These are phyloP conservation scores for Solanum chaucha DNA, from an alignment of 257 asterid species.

Conservation along the genomic window DNA sequence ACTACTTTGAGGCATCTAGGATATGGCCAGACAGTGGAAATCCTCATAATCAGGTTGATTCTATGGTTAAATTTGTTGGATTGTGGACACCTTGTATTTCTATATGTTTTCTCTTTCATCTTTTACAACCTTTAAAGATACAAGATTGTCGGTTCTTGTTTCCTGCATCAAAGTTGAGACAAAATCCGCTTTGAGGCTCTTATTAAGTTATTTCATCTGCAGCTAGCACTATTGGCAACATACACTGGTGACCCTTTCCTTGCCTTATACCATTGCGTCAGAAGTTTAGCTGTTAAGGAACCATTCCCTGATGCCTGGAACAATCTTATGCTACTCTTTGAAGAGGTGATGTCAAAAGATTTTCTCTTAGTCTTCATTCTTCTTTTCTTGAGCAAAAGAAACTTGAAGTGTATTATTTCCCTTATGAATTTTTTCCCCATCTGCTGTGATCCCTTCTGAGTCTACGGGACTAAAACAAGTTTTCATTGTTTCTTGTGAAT, in stretches of 20 bases:
- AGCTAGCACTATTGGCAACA: conserved; percentile 83
- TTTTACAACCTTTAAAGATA: background rate
- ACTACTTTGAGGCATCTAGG: conserved; percentile 64
- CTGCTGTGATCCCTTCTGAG: background rate
- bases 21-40: conserved; percentile 82
- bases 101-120: background rate
- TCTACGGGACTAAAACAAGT: background rate
- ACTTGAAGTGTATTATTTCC: background rate
- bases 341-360: conserved; percentile 41
- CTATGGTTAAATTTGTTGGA: background rate
- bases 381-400: background rate
- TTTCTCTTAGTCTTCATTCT: background rate
- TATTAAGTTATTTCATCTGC: conserved; percentile 9
- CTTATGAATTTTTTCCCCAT: background rate
- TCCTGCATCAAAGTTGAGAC: background rate
- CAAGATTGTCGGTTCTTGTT: background rate
- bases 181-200: background rate
- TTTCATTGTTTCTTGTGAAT: conserved; percentile 17
- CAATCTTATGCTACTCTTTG: conserved; percentile 71
- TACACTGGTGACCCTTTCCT: conserved; percentile 70
- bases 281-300: conserved; percentile 85
- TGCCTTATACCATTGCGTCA: conserved; percentile 73
- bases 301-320: conserved; percentile 96
- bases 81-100: background rate
- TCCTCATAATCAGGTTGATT: conserved; percentile 85